phyloP scores from a whole-genome alignment of 2,329 filamentous ascomycete genomes.

The Blastomyces parvus region DNA sequence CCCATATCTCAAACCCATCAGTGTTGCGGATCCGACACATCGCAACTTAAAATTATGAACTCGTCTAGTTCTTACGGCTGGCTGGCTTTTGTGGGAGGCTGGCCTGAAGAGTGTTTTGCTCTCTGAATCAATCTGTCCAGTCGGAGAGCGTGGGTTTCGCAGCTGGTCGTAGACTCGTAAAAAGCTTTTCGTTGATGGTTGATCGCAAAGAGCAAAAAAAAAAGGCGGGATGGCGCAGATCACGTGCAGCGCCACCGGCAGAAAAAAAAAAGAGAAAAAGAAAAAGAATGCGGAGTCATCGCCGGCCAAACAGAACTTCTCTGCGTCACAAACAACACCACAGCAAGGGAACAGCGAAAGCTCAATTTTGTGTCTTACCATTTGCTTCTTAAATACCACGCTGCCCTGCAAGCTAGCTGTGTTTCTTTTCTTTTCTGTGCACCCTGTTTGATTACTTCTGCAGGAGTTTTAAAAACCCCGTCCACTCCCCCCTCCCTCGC shows the following conservation, averaged over 20 bases:
- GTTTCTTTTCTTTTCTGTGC: slow-evolving; percentile 6
- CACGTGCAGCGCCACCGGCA: not conserved
- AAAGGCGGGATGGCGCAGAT: not conserved
- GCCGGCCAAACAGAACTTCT: not conserved
- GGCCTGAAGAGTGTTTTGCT: not conserved
- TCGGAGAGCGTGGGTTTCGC: not conserved
- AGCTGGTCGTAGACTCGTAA: not conserved
- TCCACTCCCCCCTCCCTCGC: not conserved
- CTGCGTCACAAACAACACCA: not conserved
- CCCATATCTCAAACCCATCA: not conserved
- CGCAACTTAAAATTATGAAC: not conserved
- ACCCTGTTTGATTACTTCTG: not conserved
- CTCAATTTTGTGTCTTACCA: slow-evolving; percentile 6
- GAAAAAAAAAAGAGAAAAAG: not conserved
- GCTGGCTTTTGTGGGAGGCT: not conserved
- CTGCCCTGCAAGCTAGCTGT: not conserved
- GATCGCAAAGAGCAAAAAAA: not conserved
- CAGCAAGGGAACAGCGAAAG: not conserved
- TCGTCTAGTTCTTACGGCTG: not conserved
- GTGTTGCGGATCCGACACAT: not conserved
- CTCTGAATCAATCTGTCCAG: not conserved
- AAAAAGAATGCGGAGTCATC: not conserved
- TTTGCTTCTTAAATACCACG: slow-evolving; percentile 3
- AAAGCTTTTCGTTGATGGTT: too few species aligned
- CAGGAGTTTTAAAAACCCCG: not conserved